Percentiles rank a stretch among this genome's conserved stretches.
phyloP scores from a whole-genome alignment of 495 filamentous ascomycete species.

The Terfezia boudieri region DNA sequence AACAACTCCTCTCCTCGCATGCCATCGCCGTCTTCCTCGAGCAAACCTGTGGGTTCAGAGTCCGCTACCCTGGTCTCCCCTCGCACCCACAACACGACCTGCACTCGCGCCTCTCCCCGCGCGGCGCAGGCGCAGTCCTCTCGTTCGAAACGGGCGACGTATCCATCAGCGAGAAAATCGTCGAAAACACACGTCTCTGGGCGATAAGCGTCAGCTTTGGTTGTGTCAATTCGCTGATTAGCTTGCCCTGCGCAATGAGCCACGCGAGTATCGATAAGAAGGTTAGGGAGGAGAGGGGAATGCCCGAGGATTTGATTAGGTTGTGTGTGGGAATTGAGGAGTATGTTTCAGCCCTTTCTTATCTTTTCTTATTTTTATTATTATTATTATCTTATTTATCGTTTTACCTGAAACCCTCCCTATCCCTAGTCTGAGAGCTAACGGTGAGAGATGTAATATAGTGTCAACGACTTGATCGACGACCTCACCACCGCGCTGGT shows the following conservation, averaged over 20 bases:
- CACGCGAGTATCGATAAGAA: conserved; percentile 95
- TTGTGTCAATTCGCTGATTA: conserved; percentile 94
- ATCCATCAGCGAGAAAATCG: conserved; percentile 64
- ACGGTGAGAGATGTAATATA: not conserved
- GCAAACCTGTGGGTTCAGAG: conserved; percentile 58
- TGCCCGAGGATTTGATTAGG: conserved; percentile 91
- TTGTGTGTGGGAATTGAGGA: conserved; percentile 96
- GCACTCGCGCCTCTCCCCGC: conserved; percentile 68
- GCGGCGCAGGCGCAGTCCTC: conserved; percentile 80
- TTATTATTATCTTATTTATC: not conserved
- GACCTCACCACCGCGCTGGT: conserved; percentile 76
- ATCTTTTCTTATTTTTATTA: not conserved
- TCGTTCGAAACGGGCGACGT: conserved; percentile 88
- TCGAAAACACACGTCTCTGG: conserved; percentile 78
- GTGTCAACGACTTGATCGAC: conserved; percentile 69
- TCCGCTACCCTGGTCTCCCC: conserved; percentile 79
- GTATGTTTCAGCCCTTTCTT: conserved; percentile 2
- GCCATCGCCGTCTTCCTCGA: conserved; percentile 83
- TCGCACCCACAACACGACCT: conserved; percentile 93
- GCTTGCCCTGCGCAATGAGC: conserved; percentile 97
- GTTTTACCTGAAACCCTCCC: not conserved
- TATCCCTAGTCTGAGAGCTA: not conserved
- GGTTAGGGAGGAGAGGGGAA: conserved; percentile 63
- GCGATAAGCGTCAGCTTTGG: conserved; percentile 92
- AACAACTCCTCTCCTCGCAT: conserved; percentile 82